Conservation (phyloP, 805 yeast genomes). For the Yamadazyma kitorensis region DNA sequence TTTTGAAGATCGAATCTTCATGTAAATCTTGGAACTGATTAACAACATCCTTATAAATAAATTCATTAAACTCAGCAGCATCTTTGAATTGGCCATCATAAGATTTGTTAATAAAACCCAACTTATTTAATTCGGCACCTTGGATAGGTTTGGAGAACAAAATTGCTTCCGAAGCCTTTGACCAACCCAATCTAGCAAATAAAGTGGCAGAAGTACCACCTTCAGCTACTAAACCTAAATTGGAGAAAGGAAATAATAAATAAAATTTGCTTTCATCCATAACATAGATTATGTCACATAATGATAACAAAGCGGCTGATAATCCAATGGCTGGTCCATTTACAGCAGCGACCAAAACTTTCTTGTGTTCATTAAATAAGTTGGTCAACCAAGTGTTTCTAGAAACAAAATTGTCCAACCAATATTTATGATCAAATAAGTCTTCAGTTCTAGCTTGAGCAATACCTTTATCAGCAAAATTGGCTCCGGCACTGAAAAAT, state of each 20-base stretch:
- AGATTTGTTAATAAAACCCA: constrained; percentile 63
- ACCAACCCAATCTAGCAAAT: constrained; percentile 67
- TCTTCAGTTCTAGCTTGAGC: constrained; percentile 26
- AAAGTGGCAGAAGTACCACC: constrained; percentile 73
- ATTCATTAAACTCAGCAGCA: constrained; percentile 42
- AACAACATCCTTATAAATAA: constrained; percentile 32
- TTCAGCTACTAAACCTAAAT: constrained; percentile 79
- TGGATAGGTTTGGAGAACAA: constrained; percentile 63
- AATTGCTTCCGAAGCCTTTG: constrained; percentile 70
- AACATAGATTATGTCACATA: constrained; percentile 75
- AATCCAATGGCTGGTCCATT: constrained; percentile 90
- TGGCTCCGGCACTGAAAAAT: constrained; percentile 84
- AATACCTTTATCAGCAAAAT: constrained; percentile 45
- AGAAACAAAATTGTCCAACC: constrained; percentile 61
- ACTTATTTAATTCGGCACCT: constrained; percentile 52
- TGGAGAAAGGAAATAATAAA: constrained; percentile 74
- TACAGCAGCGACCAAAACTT: constrained; percentile 67
- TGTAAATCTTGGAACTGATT: constrained; percentile 42
- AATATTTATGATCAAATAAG: constrained; percentile 37
- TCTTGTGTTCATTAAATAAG: constrained; percentile 65
- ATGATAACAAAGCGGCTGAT: constrained; percentile 67
- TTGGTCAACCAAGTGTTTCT: constrained; percentile 70
- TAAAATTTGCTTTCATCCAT: constrained; percentile 54
- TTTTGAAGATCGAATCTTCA: constrained; percentile 37
- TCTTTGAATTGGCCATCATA: constrained; percentile 37